These are phyloP conservation scores for Otatea glauca DNA, from an alignment of 176 grass and related monocot species.

Conservation along the genomic window DNA sequence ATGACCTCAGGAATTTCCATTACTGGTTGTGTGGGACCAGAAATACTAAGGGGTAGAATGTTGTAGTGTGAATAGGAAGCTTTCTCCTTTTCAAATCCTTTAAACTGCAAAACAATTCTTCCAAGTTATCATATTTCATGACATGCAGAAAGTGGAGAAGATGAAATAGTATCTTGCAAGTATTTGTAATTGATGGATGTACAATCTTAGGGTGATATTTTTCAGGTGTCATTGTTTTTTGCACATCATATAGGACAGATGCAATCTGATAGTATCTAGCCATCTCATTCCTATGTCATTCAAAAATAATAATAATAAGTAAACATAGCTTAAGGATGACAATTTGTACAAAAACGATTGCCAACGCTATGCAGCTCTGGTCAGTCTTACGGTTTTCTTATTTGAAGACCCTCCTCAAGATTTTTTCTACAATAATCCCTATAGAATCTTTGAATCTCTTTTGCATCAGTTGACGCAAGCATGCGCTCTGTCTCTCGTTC, in stretches of 20 bases:
- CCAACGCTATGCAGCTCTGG: background rate
- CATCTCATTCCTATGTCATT: constrained; percentile 70
- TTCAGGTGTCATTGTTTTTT: constrained; percentile 63
- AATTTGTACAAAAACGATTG: constrained; percentile 12
- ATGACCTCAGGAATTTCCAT: constrained; percentile 91
- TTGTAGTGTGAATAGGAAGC: no score
- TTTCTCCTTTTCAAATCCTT: constrained; percentile 40
- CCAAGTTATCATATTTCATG: constrained; percentile 29
- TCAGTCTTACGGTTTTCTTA: constrained; percentile 65
- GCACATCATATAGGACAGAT: constrained; percentile 82
- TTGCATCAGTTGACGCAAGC: no score
- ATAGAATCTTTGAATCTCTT: no score
- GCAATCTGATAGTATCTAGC: constrained; percentile 74
- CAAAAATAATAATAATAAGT: constrained; percentile 33
- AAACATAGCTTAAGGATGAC: constrained; percentile 34
- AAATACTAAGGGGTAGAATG: constrained; percentile 88
- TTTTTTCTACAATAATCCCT: no score
- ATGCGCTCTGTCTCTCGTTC: no score
- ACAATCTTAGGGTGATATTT: constrained; percentile 53
- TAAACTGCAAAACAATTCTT: constrained; percentile 46
- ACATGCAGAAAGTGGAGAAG: background rate
- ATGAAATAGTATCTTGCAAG: background rate
- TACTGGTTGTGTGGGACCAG: constrained; percentile 57
- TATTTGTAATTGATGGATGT: background rate
- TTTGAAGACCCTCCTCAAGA: constrained; percentile 51